Percentiles rank a stretch among this genome's conserved stretches.
These are phyloP conservation scores for Buddleja alternifolia DNA, from an alignment of 257 asterid genomes.

Conservation along the genomic window DNA sequence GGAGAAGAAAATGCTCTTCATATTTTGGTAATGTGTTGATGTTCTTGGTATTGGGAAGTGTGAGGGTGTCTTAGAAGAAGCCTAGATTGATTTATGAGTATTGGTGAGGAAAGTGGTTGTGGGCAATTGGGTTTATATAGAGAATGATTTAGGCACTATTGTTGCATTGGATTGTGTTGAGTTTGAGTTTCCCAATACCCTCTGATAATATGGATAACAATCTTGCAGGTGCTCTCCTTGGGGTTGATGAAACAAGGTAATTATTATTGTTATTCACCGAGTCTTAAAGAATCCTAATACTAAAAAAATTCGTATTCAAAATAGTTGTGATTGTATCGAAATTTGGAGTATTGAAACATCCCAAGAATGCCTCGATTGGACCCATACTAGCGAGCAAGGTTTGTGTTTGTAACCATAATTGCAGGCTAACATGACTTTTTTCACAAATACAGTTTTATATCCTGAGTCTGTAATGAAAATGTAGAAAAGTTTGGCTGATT, in stretches of 20 bases:
- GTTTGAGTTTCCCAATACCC: constrained; percentile 43
- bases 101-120: constrained; percentile 12
- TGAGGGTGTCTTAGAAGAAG: background rate
- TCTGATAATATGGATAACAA: constrained; percentile 33
- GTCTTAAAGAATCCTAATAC: too few species aligned
- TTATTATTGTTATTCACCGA: background rate
- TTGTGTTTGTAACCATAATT: too few species aligned
- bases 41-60: background rate
- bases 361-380: too few species aligned
- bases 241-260: constrained; percentile 32
- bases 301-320: too few species aligned
- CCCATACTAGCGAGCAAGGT: too few species aligned
- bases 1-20: constrained; percentile 49
- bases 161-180: constrained; percentile 39
- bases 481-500: too few species aligned
- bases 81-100: background rate
- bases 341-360: too few species aligned
- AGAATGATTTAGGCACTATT: constrained; percentile 19
- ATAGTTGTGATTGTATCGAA: too few species aligned
- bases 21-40: constrained; percentile 16
- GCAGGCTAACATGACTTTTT: too few species aligned
- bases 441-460: too few species aligned
- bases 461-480: too few species aligned
- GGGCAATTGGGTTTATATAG: constrained; percentile 39
- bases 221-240: constrained; percentile 36